Percentiles rank a stretch among this genome's conserved stretches.
Evolutionary conservation across 2,329 filamentous ascomycete genomes (phyloP).

Genomic region (Alternaria panax): DNA sequence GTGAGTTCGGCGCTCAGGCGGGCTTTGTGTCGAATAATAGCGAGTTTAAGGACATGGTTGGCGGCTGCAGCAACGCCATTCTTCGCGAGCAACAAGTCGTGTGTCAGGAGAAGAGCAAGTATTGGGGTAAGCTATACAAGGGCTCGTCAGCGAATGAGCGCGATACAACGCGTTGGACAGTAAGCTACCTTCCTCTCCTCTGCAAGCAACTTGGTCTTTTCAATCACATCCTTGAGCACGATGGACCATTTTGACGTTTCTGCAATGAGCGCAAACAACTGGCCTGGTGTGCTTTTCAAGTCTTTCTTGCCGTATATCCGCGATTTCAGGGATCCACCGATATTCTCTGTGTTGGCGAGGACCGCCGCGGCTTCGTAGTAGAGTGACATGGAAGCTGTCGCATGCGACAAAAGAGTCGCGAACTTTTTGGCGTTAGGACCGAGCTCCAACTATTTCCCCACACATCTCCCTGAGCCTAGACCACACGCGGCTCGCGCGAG

Average conservation of each 20-base stretch:
- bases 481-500: neutral
- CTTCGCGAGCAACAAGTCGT: constrained; percentile 85
- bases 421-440: constrained; percentile 14
- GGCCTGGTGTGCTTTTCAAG: constrained; percentile 78
- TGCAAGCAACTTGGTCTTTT: constrained; percentile 76
- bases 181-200: constrained; percentile 78
- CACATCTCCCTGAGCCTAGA: constrained; percentile 6
- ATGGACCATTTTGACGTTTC: constrained; percentile 91
- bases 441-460: constrained; percentile 15
- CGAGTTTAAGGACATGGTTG: constrained; percentile 76
- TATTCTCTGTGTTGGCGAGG: constrained; percentile 67
- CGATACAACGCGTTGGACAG: neutral
- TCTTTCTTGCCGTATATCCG: constrained; percentile 77
- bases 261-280: constrained; percentile 85
- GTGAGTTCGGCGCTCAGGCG: constrained; percentile 84
- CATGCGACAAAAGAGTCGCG: constrained; percentile 5
- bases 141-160: constrained; percentile 11
- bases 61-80: constrained; percentile 81
- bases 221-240: constrained; percentile 88
- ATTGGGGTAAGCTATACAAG: constrained; percentile 73
- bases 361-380: constrained; percentile 90
- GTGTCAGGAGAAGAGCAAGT: constrained; percentile 80
- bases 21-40: constrained; percentile 81
- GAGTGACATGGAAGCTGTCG: constrained; percentile 74
- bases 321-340: constrained; percentile 85